Conservation (phyloP, 345 rosid species). For the Populus nigra region DNA sequence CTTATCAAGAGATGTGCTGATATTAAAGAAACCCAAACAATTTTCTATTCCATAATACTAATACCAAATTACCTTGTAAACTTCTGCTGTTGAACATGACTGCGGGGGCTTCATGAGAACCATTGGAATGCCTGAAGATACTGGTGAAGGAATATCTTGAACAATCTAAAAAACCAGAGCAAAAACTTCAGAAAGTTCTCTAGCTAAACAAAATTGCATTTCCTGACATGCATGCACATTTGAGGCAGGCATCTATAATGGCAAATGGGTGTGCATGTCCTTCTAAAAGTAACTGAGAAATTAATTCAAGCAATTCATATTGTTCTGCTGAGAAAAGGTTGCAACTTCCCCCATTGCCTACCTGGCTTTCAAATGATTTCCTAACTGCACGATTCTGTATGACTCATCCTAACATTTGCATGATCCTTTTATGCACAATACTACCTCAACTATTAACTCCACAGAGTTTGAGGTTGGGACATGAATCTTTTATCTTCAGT, state of each 20-base stretch:
- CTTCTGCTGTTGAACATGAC: conserved; percentile 92
- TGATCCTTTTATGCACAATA: neutral
- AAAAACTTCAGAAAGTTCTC: conserved; percentile 10
- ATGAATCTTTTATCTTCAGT: neutral
- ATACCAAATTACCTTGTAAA: conserved; percentile 63
- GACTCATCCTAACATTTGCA: neutral
- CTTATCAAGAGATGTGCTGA: conserved; percentile 6
- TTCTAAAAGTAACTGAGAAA: neutral
- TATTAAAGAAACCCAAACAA: conserved; percentile 3
- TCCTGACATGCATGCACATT: neutral
- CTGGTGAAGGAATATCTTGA: conserved; percentile 73
- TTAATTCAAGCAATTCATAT: neutral
- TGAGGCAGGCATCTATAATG: neutral
- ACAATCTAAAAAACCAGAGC: conserved; percentile 52
- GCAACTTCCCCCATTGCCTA: neutral
- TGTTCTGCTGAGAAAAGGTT: neutral
- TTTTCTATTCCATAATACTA: neutral
- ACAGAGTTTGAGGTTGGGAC: neutral
- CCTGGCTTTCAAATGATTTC: neutral
- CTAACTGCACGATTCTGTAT: neutral
- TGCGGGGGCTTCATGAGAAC: conserved; percentile 84
- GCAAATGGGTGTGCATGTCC: neutral
- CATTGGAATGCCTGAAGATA: conserved; percentile 70
- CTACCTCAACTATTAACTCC: neutral
- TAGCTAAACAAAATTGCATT: neutral